phyloP scores from a whole-genome alignment of 2,329 filamentous ascomycete genomes.

The Colletotrichum lindemuthianum region DNA sequence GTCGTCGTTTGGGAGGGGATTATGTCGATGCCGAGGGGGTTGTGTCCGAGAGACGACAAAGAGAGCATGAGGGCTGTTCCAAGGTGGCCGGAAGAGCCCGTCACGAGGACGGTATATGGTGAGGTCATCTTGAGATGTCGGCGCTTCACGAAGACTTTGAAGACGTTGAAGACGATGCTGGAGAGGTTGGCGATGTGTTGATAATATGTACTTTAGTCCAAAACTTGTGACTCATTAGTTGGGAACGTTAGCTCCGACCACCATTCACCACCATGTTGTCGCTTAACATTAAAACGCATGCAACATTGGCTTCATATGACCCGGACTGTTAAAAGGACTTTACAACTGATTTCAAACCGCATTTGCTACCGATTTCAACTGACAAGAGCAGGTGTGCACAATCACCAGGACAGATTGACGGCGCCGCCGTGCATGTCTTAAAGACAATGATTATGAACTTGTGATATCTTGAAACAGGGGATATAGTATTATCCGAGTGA shows the following conservation, averaged over 20 bases:
- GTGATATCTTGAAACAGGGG: too few species aligned
- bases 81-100: conserved; percentile 58
- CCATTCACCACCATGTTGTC: neutral
- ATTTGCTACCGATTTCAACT: too few species aligned
- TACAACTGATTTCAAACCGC: too few species aligned
- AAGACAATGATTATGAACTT: too few species aligned
- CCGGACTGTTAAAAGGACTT: neutral
- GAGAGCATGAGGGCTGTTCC: conserved; percentile 57
- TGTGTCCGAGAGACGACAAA: conserved; percentile 51
- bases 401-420: too few species aligned
- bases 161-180: neutral
- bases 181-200: neutral
- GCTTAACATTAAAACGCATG: neutral
- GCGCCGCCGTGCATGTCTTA: too few species aligned
- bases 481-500: too few species aligned
- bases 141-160: neutral
- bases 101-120: conserved; percentile 50
- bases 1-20: conserved; percentile 49
- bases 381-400: too few species aligned
- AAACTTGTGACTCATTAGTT: neutral
- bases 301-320: neutral
- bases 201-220: neutral
- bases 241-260: neutral
- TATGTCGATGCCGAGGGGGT: conserved; percentile 56
- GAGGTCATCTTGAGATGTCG: neutral